These are phyloP conservation scores for Sporobolomyces pararoseus DNA, from an alignment of 768 basidiomycete species.

Conservation along the genomic window DNA sequence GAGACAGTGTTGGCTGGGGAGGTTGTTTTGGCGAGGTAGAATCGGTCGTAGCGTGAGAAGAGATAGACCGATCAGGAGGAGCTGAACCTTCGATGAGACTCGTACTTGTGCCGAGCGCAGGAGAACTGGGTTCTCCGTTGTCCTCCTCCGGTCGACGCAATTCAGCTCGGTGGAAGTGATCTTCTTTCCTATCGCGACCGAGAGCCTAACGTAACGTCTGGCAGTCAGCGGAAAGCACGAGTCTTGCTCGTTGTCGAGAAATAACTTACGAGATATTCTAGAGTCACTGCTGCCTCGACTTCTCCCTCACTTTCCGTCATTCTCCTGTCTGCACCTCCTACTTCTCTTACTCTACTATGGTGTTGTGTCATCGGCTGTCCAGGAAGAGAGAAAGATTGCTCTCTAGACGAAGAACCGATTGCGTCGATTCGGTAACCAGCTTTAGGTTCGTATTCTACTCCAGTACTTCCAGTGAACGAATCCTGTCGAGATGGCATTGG, in stretches of 20 bases:
- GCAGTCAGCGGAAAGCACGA: too few relatives aligned
- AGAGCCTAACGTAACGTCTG: too few relatives aligned
- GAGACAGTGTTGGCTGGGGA: neutral
- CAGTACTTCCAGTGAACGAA: neutral
- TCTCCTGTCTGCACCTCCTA: neutral
- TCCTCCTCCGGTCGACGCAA: slow-evolving; percentile 24
- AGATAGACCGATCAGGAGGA: neutral
- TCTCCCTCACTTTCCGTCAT: slow-evolving; percentile 27
- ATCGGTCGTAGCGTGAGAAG: neutral
- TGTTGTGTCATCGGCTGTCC: neutral
- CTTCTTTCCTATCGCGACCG: slow-evolving; percentile 40
- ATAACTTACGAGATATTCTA: slow-evolving; percentile 38
- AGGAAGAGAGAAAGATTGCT: neutral
- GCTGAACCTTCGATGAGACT: neutral
- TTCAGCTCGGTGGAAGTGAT: slow-evolving; percentile 32
- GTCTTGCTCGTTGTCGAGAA: too few relatives aligned
- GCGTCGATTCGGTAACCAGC: neutral
- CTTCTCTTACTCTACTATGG: neutral
- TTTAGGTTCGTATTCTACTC: slow-evolving; percentile 7
- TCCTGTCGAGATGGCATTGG: neutral
- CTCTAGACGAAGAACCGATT: neutral
- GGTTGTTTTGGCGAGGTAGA: too few relatives aligned
- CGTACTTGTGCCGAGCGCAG: neutral
- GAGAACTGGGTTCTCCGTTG: neutral
- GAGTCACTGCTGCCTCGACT: slow-evolving; percentile 37